Evolutionary conservation across 768 basidiomycete species (phyloP), one percentile per base, ranked within the genome.

Genomic region (Pleurotus tuber-regium): DNA sequence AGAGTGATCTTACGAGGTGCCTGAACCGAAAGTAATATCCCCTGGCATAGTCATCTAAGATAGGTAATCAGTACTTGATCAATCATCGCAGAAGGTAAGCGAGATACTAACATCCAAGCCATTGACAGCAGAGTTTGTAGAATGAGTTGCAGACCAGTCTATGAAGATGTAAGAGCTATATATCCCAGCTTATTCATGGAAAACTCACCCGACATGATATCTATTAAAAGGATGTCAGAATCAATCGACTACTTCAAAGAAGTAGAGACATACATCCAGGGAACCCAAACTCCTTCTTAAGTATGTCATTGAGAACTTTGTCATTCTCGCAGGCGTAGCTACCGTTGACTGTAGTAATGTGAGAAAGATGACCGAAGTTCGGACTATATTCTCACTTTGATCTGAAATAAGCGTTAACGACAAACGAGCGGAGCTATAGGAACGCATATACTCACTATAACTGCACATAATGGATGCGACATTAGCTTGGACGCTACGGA

Each of bases 21-120:
- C 67, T 18, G 76, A 76, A 56, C 66, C 59, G 59, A 80, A 77
- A 2, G 68, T 69, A 61, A 82, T 75, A 47, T 74, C 74, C 53
- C 75, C 60, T 51, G 86, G 85, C 85, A 87, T 86, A 7, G 81
- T 78, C 86, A 87, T 86, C 82, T 86, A n/a, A n/a, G n/a, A n/a
- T n/a, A n/a, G n/a, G n/a, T n/a, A n/a, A n/a, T n/a, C n/a, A n/a
- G n/a, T n/a, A n/a, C n/a, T n/a, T n/a, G n/a, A n/a, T n/a, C n/a
- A n/a, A n/a, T n/a, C n/a, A n/a, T n/a, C n/a, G n/a, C 14, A 24
- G 21, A 31, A 6, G 31, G 21, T 36, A 36, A 21, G 6, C 4
- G 25, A 12, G 29, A 14, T 1, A 63, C 77, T 64, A 62, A 86
- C 84, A 62, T 89, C 87, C 19, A 86, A 69, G 3, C 87, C 86